A percentile compares a stretch with the other conserved stretches of the same genome.
phyloP scores from a whole-genome alignment of 202 grass and related monocot genomes.

The Digitaria exilis region DNA sequence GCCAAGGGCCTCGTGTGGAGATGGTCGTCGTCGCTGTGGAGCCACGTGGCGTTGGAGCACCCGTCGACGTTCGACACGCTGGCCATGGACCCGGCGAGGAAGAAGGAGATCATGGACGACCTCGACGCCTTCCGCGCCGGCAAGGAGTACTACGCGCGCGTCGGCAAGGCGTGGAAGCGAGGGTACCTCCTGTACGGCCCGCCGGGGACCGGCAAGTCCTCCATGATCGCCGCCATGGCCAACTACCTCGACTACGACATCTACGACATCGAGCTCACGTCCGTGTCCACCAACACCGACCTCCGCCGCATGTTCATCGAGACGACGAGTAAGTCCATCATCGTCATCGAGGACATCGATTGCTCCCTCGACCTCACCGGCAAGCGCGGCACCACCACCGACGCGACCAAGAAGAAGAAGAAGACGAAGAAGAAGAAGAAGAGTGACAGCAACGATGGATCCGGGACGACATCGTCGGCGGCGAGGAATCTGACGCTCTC shows the following conservation, averaged over 20 bases:
- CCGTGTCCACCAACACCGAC: conserved; percentile 57
- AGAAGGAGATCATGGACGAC: conserved; percentile 60
- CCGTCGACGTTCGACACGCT: conserved; percentile 64
- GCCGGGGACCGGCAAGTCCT: conserved; percentile 65
- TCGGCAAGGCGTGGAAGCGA: conserved; percentile 63
- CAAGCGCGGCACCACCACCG: too few species aligned
- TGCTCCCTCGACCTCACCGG: too few species aligned
- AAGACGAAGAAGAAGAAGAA: too few species aligned
- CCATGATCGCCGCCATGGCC: conserved; percentile 70
- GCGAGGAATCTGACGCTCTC: conserved; percentile 44
- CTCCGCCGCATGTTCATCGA: conserved; percentile 60
- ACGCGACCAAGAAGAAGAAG: too few species aligned
- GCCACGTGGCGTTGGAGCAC: conserved; percentile 51
- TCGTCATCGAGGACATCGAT: too few species aligned
- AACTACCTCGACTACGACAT: conserved; percentile 73
- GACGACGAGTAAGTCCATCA: conserved; percentile 53
- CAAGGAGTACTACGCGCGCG: conserved; percentile 52
- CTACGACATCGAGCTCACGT: conserved; percentile 64
- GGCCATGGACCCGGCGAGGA: conserved; percentile 64
- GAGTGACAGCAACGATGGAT: too few species aligned
- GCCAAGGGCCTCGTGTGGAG: too few species aligned
- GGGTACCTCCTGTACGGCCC: conserved; percentile 66
- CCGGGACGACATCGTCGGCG: too few species aligned
- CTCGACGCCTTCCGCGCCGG: conserved; percentile 46
- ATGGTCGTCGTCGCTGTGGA: conserved; percentile 10